Evolutionary conservation across 176 grass and related monocot genomes (phyloP), one percentile per base, ranked within the genome.

Genomic region (Musa troglodytarum): DNA sequence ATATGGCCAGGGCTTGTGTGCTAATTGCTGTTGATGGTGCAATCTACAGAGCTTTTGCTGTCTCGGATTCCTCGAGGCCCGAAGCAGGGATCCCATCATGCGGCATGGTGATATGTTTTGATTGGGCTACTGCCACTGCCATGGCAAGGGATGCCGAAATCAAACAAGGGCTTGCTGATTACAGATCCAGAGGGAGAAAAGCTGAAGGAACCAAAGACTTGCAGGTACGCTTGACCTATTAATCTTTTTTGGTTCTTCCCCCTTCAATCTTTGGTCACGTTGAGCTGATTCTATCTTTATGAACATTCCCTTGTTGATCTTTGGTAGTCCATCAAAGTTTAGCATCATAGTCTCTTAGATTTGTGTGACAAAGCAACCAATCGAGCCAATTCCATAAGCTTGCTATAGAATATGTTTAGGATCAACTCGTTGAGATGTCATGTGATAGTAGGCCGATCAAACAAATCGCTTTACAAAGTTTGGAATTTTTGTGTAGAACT

Each of bases 101-200:
- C 66, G 92, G 94, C 67, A 94, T 99, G 90, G 86, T 94, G 63
- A 99, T 91, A 1, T 90, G 95, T 11, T 90, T 94, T 80, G 94
- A 99, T 59, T 92, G 86, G 90, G 90, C 95, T 71, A 94, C 95
- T 20, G 95, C 95, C 3, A 88, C 74, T 86, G 86, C 90, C 8
- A 99, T 99, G 79, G 90, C 95, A 34, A 99, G 86, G 72, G 82
- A 94, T 79, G 90, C 94, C 0, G 90, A 91, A 75, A 99, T 99
- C 71, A 50, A 15, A 64, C 73, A 52, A 17, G 86, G 89, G 15
- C 92, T 87, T 77, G 95, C 95, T 13, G 95, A 94, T 73, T 73
- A 91, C 89, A 0, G 90, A 92, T 74, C 95, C 90, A 62, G 84
- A 85, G 76, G 90, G 95, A 43, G 4, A 83, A 99, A 99, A 80